phyloP scores from a whole-genome alignment of 257 asterid genomes.

The Nicotiana obtusifolia region DNA sequence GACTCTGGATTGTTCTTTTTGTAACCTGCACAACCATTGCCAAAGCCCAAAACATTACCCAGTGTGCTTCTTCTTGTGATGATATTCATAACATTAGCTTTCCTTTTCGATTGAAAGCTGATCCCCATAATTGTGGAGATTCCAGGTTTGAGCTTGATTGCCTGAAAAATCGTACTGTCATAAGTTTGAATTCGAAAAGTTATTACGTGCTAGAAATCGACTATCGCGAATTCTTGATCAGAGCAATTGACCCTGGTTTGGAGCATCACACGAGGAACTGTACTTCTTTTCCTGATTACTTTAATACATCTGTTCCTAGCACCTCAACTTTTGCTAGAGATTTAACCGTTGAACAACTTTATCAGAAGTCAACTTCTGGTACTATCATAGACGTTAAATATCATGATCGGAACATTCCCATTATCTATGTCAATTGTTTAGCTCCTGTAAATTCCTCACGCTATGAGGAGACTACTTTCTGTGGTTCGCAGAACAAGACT shows the following conservation, averaged over 20 bases:
- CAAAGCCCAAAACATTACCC: conserved; percentile 28
- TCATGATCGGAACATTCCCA: not conserved
- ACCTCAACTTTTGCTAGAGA: not conserved
- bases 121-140: conserved; percentile 41
- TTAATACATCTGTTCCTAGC: not conserved
- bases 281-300: conserved; percentile 8
- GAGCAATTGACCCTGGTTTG: conserved; percentile 45
- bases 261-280: conserved; percentile 8
- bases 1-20: conserved; percentile 18
- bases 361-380: not conserved
- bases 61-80: conserved; percentile 51
- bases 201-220: conserved; percentile 37
- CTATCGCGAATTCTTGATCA: conserved; percentile 36
- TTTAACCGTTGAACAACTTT: not conserved
- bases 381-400: not conserved
- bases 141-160: conserved; percentile 41
- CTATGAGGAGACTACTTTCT: conserved; percentile 31
- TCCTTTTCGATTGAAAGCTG: conserved; percentile 48
- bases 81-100: conserved; percentile 26
- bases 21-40: not conserved
- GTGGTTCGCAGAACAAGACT: conserved; percentile 20
- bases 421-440: conserved; percentile 31
- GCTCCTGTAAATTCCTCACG: conserved; percentile 27
- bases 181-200: conserved; percentile 15
- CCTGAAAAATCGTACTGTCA: conserved; percentile 25